Evolutionary conservation across 192 early-diverging fungal genomes (phyloP).

Genomic region (Coemansia furcata): DNA sequence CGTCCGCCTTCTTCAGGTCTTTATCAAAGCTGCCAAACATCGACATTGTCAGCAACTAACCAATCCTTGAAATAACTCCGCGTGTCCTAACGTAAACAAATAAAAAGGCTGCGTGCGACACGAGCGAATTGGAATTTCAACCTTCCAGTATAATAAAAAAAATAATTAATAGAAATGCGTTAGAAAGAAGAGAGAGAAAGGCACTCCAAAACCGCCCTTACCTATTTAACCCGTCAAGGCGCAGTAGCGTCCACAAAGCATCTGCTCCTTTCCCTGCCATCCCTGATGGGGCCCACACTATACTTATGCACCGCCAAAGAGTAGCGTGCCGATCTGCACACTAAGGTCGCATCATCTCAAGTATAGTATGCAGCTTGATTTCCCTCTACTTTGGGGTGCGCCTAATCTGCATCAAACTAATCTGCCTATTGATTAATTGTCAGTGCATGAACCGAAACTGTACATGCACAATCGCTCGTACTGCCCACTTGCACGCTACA

Average conservation of each 20-base stretch:
- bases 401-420: not conserved
- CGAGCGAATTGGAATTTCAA: not conserved
- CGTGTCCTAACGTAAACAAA: not conserved
- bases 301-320: slow-evolving; percentile 1
- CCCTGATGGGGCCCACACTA: not conserved
- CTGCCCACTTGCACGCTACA: no score
- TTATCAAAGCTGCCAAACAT: slow-evolving; percentile 54
- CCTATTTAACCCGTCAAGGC: not conserved
- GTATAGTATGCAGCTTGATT: slow-evolving; percentile 4
- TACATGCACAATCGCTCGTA: no score
- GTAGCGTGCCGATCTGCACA: not conserved
- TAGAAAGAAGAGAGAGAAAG: slow-evolving; percentile 1
- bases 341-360: not conserved
- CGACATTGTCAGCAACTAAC: slow-evolving; percentile 30
- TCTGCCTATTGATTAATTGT: not conserved
- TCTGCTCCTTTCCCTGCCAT: not conserved
- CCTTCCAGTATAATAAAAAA: not conserved
- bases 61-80: not conserved
- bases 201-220: not conserved
- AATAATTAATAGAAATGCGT: not conserved
- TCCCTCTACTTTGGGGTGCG: not conserved
- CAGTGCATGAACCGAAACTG: not conserved
- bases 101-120: not conserved
- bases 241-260: not conserved
- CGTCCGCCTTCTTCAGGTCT: slow-evolving; percentile 51